Base-by-base conservation (phyloP, 2,329 filamentous ascomycete genomes). In the Gremmenia infestans region DNA sequence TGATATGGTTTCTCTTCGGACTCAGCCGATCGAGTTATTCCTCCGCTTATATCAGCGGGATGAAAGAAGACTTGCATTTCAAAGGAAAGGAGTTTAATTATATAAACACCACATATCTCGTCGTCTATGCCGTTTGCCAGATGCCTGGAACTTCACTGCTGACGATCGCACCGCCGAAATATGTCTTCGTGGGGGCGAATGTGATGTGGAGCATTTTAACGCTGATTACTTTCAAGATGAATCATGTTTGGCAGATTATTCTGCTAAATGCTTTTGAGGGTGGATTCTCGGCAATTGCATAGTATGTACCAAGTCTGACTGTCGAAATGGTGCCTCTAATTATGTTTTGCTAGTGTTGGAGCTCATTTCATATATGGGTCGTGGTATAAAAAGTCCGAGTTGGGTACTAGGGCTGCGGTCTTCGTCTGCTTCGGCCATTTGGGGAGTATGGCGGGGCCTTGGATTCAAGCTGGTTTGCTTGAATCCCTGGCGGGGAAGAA, bases 1-100 rank as follows among this genome's bases (percentile, higher is more conserved):
- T 76, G 12, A 72, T 77, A n/a, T 77, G 74, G 75, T 77, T 77
- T 50, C 65, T 77, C 3, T 77, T 77, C 54, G 75, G 75, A 72
- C 0, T 32, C 9, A 32, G 28, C 28, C 28, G 28, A 9, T 32
- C 28, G 9, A 32, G 28, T 32, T 32, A 32, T 4, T 32, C 28
- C 11, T 32, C 28, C 28, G 28, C 28, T 32, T 32, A 32, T 9
- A 32, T 32, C 9, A 32, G 28, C 9, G 28, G 28, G 28, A 32
- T 32, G 28, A 32, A 32, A 32, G 28, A 32, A 32, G 28, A 9
- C 8, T 9, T 32, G 9, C 8, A 9, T 9, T 32, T 32, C 9
- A 8, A 32, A 4, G 28, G 28, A 11, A 32, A 32, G 28, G 28
- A 32, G 28, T 32, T 11, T 32, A 32, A 32, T 32, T 32, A 32